Percentiles rank a stretch among this genome's conserved stretches.
These are phyloP conservation scores for Alopecurus myosuroides DNA, from an alignment of 176 grass and related monocot genomes.

Conservation along the genomic window DNA sequence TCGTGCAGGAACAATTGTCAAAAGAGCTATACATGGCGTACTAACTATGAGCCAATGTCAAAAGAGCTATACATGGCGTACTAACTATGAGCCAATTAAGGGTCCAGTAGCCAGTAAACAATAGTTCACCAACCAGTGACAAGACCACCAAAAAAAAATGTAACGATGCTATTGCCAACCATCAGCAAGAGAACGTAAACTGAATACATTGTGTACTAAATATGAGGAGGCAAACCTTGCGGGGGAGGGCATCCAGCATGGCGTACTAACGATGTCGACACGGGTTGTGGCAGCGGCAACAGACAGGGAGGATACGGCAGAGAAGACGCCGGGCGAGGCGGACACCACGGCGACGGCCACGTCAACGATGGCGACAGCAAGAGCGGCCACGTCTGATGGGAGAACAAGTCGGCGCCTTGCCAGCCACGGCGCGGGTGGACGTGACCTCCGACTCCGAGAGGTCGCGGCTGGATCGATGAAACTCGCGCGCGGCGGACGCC, in stretches of 20 bases:
- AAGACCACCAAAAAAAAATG: too few relatives aligned
- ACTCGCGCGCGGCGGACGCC: too few relatives aligned
- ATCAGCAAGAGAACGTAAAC: too few relatives aligned
- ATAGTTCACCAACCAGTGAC: too few relatives aligned
- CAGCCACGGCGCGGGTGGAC: conserved; percentile 21
- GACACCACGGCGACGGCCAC: conserved; percentile 25
- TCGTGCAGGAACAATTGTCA: too few relatives aligned
- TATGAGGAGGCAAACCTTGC: conserved; percentile 14
- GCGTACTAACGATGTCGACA: not conserved
- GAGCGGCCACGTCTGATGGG: conserved; percentile 21
- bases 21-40: too few relatives aligned
- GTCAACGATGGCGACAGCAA: conserved; percentile 34
- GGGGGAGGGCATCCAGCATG: conserved; percentile 29
- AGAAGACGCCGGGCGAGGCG: conserved; percentile 27
- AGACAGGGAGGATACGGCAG: conserved; percentile 19
- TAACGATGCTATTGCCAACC: too few relatives aligned
- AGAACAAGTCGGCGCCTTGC: conserved; percentile 19
- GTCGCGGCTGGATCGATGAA: conserved; percentile 29
- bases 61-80: too few relatives aligned
- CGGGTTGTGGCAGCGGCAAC: conserved; percentile 20
- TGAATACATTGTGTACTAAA: too few relatives aligned
- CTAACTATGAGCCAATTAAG: too few relatives aligned
- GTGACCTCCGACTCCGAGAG: conserved; percentile 40
- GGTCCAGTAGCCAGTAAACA: too few relatives aligned
- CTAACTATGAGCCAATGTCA: too few relatives aligned